Percentiles rank a stretch among this genome's conserved stretches.
These are phyloP conservation scores for Ceratobasidium sp. DNA, from an alignment of 1,284 basidiomycete species.

Conservation along the genomic window DNA sequence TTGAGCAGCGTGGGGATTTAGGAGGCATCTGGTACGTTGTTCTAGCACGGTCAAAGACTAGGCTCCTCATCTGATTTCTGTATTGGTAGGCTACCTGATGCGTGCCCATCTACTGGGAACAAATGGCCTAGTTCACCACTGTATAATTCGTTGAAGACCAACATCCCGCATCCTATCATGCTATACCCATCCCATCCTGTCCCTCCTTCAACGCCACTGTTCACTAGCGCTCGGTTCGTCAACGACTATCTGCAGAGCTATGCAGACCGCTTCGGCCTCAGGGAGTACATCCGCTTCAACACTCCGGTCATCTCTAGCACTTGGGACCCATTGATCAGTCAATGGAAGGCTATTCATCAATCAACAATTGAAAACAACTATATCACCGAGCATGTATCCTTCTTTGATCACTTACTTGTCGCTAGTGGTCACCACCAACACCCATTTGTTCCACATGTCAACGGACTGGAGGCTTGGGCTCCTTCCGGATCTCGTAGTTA, in stretches of 20 bases:
- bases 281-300: slow-evolving; percentile 64
- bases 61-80: not conserved
- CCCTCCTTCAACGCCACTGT: slow-evolving; percentile 74
- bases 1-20: slow-evolving; percentile 69
- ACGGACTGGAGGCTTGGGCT: slow-evolving; percentile 68
- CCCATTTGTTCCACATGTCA: slow-evolving; percentile 68
- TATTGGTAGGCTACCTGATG: slow-evolving; percentile 38
- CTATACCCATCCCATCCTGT: slow-evolving; percentile 68
- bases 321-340: slow-evolving; percentile 54
- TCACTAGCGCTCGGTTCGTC: slow-evolving; percentile 67
- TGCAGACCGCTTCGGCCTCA: slow-evolving; percentile 65
- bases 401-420: slow-evolving; percentile 71
- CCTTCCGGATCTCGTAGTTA: slow-evolving; percentile 54
- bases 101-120: not conserved
- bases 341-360: slow-evolving; percentile 57
- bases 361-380: not conserved
- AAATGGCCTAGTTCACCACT: slow-evolving; percentile 76
- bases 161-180: slow-evolving; percentile 80
- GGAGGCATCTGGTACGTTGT: slow-evolving; percentile 74
- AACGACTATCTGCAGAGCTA: slow-evolving; percentile 70
- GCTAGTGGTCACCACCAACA: slow-evolving; percentile 77
- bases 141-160: slow-evolving; percentile 79
- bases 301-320: slow-evolving; percentile 26
- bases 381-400: slow-evolving; percentile 21
- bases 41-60: slow-evolving; percentile 46